phyloP scores from a whole-genome alignment of 352 stramenopile species.

The Pythium periplocum region DNA sequence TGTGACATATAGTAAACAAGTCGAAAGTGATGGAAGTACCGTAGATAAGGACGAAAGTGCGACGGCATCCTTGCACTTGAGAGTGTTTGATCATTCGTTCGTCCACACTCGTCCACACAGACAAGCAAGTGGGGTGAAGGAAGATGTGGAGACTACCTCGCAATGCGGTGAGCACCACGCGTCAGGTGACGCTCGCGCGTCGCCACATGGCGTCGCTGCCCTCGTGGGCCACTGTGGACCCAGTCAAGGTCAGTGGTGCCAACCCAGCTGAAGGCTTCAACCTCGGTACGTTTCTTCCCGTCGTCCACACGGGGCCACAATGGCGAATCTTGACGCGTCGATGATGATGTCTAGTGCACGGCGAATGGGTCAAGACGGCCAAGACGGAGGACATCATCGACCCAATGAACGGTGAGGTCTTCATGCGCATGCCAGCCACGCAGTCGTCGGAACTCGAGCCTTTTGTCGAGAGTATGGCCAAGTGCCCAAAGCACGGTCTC shows the following conservation, averaged over 20 bases:
- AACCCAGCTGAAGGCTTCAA: slow-evolving; percentile 87
- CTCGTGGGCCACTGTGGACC: slow-evolving; percentile 93
- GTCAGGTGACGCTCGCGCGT: slow-evolving; percentile 19
- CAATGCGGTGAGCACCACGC: slow-evolving; percentile 13
- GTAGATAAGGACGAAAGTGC: too few species aligned
- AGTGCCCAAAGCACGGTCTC: slow-evolving; percentile 94
- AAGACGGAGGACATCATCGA: slow-evolving; percentile 88
- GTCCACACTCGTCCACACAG: background rate
- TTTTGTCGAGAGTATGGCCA: slow-evolving; percentile 92
- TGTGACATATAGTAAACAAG: too few species aligned
- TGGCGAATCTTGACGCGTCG: background rate
- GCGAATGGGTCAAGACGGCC: slow-evolving; percentile 77
- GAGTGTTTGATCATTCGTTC: slow-evolving; percentile 1
- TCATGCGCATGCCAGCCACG: slow-evolving; percentile 93
- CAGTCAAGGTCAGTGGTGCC: slow-evolving; percentile 63
- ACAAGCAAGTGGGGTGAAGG: too few species aligned
- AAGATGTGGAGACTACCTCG: slow-evolving; percentile 23
- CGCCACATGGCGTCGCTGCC: slow-evolving; percentile 61
- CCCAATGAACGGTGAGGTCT: slow-evolving; percentile 92
- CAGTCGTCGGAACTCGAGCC: slow-evolving; percentile 82
- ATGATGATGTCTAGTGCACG: slow-evolving; percentile 52
- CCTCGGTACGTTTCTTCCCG: slow-evolving; percentile 40
- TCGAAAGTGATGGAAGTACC: too few species aligned
- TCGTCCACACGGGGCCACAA: background rate
- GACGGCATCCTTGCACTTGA: too few species aligned